Conservation (phyloP, 495 filamentous ascomycete genomes). For the Stereocaulon alpinum region DNA sequence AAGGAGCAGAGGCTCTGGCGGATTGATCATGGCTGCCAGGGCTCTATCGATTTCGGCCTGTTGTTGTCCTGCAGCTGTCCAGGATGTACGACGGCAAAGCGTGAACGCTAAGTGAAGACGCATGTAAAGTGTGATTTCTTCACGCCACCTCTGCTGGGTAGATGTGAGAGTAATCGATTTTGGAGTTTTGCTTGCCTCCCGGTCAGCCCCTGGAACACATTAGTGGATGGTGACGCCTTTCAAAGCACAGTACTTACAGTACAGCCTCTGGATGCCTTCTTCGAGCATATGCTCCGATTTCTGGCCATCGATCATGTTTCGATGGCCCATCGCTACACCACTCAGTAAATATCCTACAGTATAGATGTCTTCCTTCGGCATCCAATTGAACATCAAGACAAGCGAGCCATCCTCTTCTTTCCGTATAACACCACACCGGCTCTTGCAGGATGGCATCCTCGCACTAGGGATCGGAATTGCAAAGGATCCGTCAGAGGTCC, state of each 20-base stretch:
- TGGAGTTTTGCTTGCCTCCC: slow-evolving; percentile 32
- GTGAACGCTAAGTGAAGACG: slow-evolving; percentile 51
- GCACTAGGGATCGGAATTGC: slow-evolving; percentile 55
- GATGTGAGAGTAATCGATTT: slow-evolving; percentile 39
- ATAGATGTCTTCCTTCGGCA: slow-evolving; percentile 56
- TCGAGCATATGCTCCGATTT: slow-evolving; percentile 58
- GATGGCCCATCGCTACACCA: slow-evolving; percentile 56
- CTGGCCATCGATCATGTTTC: slow-evolving; percentile 50
- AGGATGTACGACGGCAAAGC: slow-evolving; percentile 51
- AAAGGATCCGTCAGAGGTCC: slow-evolving; percentile 60
- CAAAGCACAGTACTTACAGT: slow-evolving; percentile 33
- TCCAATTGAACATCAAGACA: slow-evolving; percentile 50
- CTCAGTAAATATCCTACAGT: slow-evolving; percentile 64
- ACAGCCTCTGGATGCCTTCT: slow-evolving; percentile 50
- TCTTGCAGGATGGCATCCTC: slow-evolving; percentile 28
- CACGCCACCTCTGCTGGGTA: slow-evolving; percentile 41
- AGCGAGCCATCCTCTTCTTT: slow-evolving; percentile 37
- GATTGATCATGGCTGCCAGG: slow-evolving; percentile 28
- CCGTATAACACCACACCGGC: slow-evolving; percentile 22
- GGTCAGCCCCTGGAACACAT: slow-evolving; percentile 17
- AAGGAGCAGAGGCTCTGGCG: slow-evolving; percentile 33
- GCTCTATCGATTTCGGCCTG: slow-evolving; percentile 34
- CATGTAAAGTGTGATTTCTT: slow-evolving; percentile 44
- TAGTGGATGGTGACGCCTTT: not conserved
- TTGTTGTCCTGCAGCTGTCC: slow-evolving; percentile 41